Base-by-base conservation (phyloP, 495 filamentous ascomycete species). In the Penicillium canariense region DNA sequence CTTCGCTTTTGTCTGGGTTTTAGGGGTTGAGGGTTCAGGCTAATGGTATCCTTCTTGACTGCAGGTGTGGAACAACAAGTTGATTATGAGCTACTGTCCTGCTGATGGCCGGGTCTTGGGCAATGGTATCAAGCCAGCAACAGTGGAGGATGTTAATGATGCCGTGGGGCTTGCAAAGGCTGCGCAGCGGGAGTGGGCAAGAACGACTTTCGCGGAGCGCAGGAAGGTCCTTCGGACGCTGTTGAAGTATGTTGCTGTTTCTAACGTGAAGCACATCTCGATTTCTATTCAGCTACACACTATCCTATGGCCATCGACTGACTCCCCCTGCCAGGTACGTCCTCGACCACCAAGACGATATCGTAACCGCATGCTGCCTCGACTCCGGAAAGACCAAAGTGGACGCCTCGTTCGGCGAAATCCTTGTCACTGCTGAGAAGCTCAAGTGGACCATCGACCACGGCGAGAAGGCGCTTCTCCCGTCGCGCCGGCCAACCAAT, bases 381-480 rank as follows among this genome's bases (percentile, higher is more conserved):
- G 94, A 99, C 74, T 94, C 90, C n/a, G 94, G 94, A 46, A 99
- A 99, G 73, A 96, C 95, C 5, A 88, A 89, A 75, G 84, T 97
- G 25, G 94, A 99, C 67, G 93, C 92, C 8, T 84, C 85, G 31
- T 84, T 99, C 32, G 94, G 94, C 28, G 94, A 99, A 77, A 91
- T 97, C 50, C 79, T 99, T 42, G 90, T 96, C 6, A 96, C 93
- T 10, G 81, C 81, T 0, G 94, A 97, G 74, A 97, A 96, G 72
- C 81, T 99, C 32, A 84, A 89, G 63, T 99, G 93, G 93, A 96
- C 91, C 0, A 86, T 97, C 60, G 76, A 87, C 40, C 87, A 97
- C 74, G 95, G 95, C 61, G 93, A 96, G 69, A 85, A 83, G 59
- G 87, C 91, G 2, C 69, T 99, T 56, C 76, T 70, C 18, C 81